A percentile compares a stretch with the other conserved stretches of the same genome.
phyloP scores from a whole-genome alignment of 1,139 yeast species.

The Blastobotrys elegans region DNA sequence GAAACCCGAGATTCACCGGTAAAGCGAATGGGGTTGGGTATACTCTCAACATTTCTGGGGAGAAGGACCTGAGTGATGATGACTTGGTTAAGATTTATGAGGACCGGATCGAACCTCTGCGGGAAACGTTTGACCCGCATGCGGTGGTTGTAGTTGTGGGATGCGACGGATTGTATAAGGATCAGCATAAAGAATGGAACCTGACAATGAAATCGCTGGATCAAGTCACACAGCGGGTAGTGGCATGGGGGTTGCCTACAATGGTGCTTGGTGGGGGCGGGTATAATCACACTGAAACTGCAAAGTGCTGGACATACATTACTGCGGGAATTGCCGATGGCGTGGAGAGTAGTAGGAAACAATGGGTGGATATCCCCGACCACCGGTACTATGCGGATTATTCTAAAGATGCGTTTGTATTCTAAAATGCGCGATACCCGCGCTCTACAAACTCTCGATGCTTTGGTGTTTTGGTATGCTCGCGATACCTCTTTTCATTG shows the following conservation, averaged over 20 bases:
- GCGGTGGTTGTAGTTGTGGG: conserved; percentile 64
- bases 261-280: conserved; percentile 77
- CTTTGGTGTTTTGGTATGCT: conserved; percentile 12
- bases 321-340: conserved; percentile 39
- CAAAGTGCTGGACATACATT: conserved; percentile 60
- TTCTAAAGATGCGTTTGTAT: conserved; percentile 45
- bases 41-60: conserved; percentile 53
- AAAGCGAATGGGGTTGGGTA: conserved; percentile 37
- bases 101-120: conserved; percentile 43
- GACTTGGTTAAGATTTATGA: conserved; percentile 38
- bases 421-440: conserved; percentile 21
- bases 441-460: conserved; percentile 13
- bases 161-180: conserved; percentile 62
- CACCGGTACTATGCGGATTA: conserved; percentile 45
- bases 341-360: conserved; percentile 8
- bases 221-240: conserved; percentile 34
- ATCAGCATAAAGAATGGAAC: conserved; percentile 65
- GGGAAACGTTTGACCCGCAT: conserved; percentile 42
- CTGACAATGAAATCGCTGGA: conserved; percentile 51
- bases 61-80: conserved; percentile 51
- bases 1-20: conserved; percentile 38
- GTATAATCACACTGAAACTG: conserved; percentile 56
- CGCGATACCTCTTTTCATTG: conserved; percentile 14
- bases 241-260: conserved; percentile 36
- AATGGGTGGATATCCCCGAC: conserved; percentile 48